These are phyloP conservation scores for Saccharomyces kudriavzevii DNA, from an alignment of 805 yeast species.

Conservation along the genomic window DNA sequence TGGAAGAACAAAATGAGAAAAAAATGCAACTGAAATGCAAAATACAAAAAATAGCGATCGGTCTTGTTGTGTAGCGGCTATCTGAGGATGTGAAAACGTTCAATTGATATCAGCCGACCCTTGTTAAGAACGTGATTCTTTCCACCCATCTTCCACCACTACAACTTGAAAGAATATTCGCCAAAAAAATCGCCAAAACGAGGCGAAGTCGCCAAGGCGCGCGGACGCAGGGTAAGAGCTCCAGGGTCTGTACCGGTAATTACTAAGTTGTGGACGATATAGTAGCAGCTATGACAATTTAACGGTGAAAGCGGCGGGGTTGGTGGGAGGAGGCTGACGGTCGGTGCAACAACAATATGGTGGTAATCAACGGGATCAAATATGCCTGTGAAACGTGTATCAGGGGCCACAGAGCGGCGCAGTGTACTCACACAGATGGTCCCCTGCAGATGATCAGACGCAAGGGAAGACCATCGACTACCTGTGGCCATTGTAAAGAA, in stretches of 20 bases:
- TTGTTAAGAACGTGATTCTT: background rate
- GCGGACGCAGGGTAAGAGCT: background rate
- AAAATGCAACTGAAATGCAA: background rate
- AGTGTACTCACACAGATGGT: slow-evolving; percentile 85
- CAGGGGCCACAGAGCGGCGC: slow-evolving; percentile 89
- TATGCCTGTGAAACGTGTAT: slow-evolving; percentile 95
- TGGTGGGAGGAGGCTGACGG: background rate
- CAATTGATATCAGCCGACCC: background rate
- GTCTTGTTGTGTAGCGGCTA: background rate
- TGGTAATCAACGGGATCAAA: slow-evolving; percentile 79
- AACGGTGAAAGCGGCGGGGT: background rate
- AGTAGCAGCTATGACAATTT: background rate
- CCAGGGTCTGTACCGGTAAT: background rate
- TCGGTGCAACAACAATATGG: slow-evolving; percentile 42
- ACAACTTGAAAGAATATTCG: background rate
- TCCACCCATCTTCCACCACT: background rate
- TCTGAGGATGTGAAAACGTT: background rate
- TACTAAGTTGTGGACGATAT: background rate
- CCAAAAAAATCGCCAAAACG: background rate
- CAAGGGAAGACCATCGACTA: slow-evolving; percentile 91
- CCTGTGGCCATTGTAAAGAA: slow-evolving; percentile 79
- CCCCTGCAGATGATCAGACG: slow-evolving; percentile 87
- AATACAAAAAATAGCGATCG: background rate
- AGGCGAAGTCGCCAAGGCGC: background rate
- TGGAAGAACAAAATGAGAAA: background rate